Conservation (phyloP, 495 filamentous ascomycete species). For the Clohesyomyces aquaticus region DNA sequence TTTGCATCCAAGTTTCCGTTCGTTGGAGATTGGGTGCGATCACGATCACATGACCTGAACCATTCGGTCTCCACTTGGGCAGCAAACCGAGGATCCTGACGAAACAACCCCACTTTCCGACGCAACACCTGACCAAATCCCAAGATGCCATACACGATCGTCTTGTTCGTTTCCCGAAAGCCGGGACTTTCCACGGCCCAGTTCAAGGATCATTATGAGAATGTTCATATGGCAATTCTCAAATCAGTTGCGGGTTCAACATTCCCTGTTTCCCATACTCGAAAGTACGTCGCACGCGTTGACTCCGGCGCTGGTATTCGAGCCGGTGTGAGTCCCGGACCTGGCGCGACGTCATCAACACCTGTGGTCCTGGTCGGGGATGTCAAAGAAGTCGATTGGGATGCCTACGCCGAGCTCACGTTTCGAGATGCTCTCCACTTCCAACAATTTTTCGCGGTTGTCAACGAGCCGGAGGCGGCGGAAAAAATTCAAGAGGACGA, state of each 20-base stretch:
- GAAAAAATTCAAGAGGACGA: conserved; percentile 3
- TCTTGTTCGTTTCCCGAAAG: conserved; percentile 1
- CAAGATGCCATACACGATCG: neutral
- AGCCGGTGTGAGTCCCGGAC: neutral
- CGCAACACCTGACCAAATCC: neutral
- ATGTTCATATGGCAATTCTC: neutral
- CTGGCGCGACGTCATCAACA: neutral
- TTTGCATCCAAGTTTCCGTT: too few relatives aligned
- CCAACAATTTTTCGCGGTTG: conserved; percentile 5
- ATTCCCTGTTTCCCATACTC: neutral
- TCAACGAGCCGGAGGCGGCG: conserved; percentile 1
- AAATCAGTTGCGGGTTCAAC: neutral
- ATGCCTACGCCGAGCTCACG: neutral
- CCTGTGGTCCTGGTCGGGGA: conserved; percentile 5
- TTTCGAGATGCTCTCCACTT: conserved; percentile 2
- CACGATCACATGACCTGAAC: too few relatives aligned
- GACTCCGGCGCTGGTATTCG: neutral
- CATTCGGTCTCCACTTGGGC: too few relatives aligned
- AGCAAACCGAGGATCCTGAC: neutral
- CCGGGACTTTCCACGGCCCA: neutral
- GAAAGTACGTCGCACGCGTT: neutral
- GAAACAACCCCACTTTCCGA: neutral
- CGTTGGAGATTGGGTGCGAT: too few relatives aligned
- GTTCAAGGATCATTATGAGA: neutral
- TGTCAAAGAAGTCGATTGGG: neutral